phyloP scores from a whole-genome alignment of 148 eudicot species.

The Nepenthes mirabilis region DNA sequence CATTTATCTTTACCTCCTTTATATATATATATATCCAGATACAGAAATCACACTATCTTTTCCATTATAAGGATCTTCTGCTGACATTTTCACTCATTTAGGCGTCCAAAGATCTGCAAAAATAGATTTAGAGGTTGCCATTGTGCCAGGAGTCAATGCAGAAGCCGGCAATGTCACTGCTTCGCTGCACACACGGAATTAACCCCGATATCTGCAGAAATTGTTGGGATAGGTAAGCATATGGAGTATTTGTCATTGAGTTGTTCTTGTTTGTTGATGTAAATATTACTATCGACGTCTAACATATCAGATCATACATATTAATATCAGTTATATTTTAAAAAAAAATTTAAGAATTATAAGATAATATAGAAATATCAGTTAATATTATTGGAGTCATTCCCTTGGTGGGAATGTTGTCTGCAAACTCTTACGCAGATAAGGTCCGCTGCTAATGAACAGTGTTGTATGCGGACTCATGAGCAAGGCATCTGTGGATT shows the following conservation, averaged over 20 bases:
- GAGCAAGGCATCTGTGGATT: too few species aligned
- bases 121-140: constrained; percentile 86
- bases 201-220: background rate
- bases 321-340: too few species aligned
- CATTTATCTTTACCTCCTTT: background rate
- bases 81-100: constrained; percentile 5
- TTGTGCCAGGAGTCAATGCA: constrained; percentile 89
- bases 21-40: background rate
- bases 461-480: too few species aligned
- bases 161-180: constrained; percentile 93
- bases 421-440: too few species aligned
- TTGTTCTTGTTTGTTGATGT: background rate
- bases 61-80: background rate
- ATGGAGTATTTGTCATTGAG: too few species aligned
- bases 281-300: too few species aligned
- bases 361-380: too few species aligned
- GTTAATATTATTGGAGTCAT: too few species aligned
- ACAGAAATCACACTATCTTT: background rate
- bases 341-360: too few species aligned
- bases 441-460: too few species aligned
- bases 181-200: constrained; percentile 84
- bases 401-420: too few species aligned
- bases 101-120: constrained; percentile 85
- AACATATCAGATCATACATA: too few species aligned
- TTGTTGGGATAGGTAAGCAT: background rate